Conservation (phyloP, 2,329 filamentous ascomycete species). For the Aureobasidium mangrovei region DNA sequence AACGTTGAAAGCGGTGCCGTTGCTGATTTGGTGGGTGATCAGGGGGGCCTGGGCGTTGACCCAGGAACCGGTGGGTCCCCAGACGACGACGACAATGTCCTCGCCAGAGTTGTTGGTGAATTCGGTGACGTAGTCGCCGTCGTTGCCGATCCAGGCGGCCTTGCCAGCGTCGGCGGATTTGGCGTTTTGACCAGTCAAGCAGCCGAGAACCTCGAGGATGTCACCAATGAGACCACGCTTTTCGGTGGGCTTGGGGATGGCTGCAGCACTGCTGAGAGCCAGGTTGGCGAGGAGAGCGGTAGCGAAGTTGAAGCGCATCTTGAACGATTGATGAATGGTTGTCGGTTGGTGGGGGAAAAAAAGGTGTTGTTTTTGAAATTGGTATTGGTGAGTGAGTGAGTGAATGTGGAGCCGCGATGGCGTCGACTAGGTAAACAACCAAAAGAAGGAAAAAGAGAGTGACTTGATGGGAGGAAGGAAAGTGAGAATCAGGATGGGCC, state of each 20-base stretch:
- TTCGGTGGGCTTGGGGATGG: slow-evolving; percentile 8
- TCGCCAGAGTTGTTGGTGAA: slow-evolving; percentile 18
- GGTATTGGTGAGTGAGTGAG: background rate
- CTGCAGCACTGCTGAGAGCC: slow-evolving; percentile 15
- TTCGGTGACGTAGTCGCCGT: slow-evolving; percentile 16
- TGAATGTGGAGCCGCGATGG: slow-evolving; percentile 13
- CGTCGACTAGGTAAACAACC: slow-evolving; percentile 7
- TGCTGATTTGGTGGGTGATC: slow-evolving; percentile 15
- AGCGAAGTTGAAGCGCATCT: slow-evolving; percentile 11
- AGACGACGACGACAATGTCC: slow-evolving; percentile 17
- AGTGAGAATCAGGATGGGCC: slow-evolving; percentile 1
- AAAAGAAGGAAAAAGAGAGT: slow-evolving; percentile 9
- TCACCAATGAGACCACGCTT: slow-evolving; percentile 14
- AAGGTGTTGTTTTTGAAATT: slow-evolving; percentile 4
- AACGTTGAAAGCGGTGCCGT: slow-evolving; percentile 13
- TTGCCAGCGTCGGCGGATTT: slow-evolving; percentile 6
- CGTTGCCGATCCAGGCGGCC: slow-evolving; percentile 14
- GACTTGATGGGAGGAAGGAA: background rate
- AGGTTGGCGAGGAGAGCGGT: slow-evolving; percentile 12
- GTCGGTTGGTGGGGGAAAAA: background rate
- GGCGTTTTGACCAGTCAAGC: slow-evolving; percentile 15
- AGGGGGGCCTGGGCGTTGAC: slow-evolving; percentile 14
- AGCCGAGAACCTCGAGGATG: slow-evolving; percentile 10
- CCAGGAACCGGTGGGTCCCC: slow-evolving; percentile 16
- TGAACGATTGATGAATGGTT: background rate